These are phyloP conservation scores for Musa balbisiana DNA, from an alignment of 202 grass and related monocot species.

Conservation along the genomic window DNA sequence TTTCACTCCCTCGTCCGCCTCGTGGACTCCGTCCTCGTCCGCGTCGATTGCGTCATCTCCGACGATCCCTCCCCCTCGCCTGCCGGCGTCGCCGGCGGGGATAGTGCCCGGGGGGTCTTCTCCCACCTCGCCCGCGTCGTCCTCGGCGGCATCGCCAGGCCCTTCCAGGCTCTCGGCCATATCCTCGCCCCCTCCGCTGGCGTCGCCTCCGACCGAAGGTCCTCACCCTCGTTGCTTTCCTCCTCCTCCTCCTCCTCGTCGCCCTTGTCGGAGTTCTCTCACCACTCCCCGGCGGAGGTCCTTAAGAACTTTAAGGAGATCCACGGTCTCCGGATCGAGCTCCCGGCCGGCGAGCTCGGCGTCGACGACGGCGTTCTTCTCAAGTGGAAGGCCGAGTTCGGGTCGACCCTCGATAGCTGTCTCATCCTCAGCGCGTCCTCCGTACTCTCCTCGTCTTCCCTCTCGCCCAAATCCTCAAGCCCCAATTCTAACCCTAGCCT, in stretches of 20 bases:
- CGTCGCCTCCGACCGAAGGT: neutral
- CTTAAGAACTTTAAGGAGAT: conserved; percentile 10
- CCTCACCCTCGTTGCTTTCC: neutral
- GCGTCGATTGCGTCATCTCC: conserved; percentile 83
- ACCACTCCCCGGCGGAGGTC: neutral
- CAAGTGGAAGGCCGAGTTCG: neutral
- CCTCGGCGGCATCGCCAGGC: conserved; percentile 55
- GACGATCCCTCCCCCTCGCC: conserved; percentile 40
- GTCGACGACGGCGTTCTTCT: conserved; percentile 15
- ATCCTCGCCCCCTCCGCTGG: conserved; percentile 45
- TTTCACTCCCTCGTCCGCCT: conserved; percentile 63
- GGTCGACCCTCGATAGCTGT: neutral
- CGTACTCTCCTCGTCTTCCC: neutral
- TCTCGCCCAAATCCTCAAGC: neutral
- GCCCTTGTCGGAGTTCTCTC: neutral
- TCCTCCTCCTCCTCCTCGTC: neutral
- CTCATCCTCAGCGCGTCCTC: neutral
- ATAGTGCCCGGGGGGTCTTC: conserved; percentile 44
- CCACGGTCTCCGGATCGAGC: neutral
- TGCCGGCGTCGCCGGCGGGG: conserved; percentile 18
- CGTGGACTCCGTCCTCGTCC: conserved; percentile 62
- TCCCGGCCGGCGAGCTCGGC: neutral
- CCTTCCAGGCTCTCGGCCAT: conserved; percentile 62
- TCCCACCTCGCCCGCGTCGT: conserved; percentile 64
- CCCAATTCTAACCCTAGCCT: conserved; percentile 1